Base-by-base conservation (phyloP, 1,284 basidiomycete genomes). In the Sporisorium exsertum region DNA sequence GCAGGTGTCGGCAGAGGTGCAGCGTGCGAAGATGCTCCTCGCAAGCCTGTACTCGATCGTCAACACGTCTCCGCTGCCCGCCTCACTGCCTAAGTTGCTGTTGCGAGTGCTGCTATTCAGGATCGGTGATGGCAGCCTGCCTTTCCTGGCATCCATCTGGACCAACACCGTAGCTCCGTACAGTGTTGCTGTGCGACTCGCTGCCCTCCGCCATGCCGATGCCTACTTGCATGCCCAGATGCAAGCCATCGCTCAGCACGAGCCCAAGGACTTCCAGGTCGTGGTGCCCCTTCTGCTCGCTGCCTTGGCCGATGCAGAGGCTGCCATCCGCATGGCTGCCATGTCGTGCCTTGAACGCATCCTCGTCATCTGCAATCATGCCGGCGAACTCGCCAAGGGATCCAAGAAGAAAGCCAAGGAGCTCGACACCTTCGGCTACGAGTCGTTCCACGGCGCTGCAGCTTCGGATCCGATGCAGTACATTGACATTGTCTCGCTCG, bases 141-240 rank as follows among this genome's bases (percentile, higher is more conserved):
- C 91, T 1, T 95, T 98, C 88, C 89, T 98, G 22, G 89, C 91
- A 16, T 89, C 92, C 7, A 75, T 92, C 35, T 93, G 92, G 91
- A 86, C 73, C 52, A 46, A 49, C 50, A 58, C 49, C 20, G 45
- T 47, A 68, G 37, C 72, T 81, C 20, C 83, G 84, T 45, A 75
- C 85, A 12, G 29, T 15, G 62, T 83, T 9, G 80, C 86, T 63
- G 84, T 88, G 9, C 92, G 94, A 72, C 89, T 90, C 13, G 88
- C 90, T 3, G 93, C 95, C 0, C 92, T 97, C 73, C 87, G 93
- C 27, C 91, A 94, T 78, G 92, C 93, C 0, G 89, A 91, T 72
- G 88, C 88, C 0, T 88, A 88, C 51, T 81, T 90, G 18, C 81
- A 87, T 37, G 90, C 90, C 18, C 89, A 58, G 58, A 74, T 47